Evolutionary conservation across 2,329 filamentous ascomycete genomes (phyloP).

Genomic region (Xylaria digitata): DNA sequence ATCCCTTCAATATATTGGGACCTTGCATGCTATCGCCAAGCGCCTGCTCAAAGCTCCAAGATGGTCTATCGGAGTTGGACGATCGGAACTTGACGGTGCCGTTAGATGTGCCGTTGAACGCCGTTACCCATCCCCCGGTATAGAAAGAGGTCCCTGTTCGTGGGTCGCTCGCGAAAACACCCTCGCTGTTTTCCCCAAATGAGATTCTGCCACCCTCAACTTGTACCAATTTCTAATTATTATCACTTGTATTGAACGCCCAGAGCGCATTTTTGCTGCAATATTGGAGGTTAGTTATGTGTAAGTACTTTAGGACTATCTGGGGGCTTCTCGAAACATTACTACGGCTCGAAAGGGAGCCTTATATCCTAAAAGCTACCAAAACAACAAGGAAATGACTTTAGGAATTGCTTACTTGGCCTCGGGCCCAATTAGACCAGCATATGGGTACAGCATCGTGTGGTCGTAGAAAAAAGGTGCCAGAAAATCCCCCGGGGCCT

Average conservation of each 20-base stretch:
- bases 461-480: constrained; percentile 38
- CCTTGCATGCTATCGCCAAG: constrained; percentile 22
- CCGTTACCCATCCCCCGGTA: constrained; percentile 31
- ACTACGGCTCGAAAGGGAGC: not conserved
- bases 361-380: not conserved
- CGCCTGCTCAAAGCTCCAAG: constrained; percentile 32
- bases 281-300: not conserved
- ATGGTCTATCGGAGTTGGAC: constrained; percentile 21
- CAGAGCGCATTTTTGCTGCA: constrained; percentile 30
- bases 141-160: constrained; percentile 38
- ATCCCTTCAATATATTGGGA: constrained; percentile 36
- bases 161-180: constrained; percentile 35
- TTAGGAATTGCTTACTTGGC: constrained; percentile 9
- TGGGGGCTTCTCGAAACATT: too few species aligned
- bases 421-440: constrained; percentile 25
- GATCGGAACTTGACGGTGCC: constrained; percentile 38
- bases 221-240: constrained; percentile 25
- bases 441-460: constrained; percentile 38
- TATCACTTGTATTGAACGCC: constrained; percentile 35
- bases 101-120: constrained; percentile 33
- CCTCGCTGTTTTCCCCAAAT: constrained; percentile 27
- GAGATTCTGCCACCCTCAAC: constrained; percentile 31
- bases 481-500: constrained; percentile 18
- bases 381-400: not conserved
- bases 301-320: not conserved